Base-by-base conservation (phyloP, 2,329 filamentous ascomycete species). In the Cylindrodendrum hubeiense region DNA sequence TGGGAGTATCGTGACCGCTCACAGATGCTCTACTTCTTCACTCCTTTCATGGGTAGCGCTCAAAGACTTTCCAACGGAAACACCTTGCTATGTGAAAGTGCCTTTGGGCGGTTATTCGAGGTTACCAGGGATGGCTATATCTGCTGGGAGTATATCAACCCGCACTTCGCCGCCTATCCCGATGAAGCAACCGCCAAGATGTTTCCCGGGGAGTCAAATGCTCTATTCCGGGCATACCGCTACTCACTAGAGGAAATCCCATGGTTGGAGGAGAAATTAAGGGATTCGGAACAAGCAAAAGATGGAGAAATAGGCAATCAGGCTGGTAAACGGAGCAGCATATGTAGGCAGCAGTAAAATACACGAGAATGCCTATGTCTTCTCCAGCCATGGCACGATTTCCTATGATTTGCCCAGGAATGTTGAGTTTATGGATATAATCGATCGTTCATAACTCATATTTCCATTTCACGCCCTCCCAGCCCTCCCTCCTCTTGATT, bases 101-200 rank as follows among this genome's bases (percentile, higher is more conserved):
- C 56, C 0, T 77, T 77, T 54, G 74, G 75, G 0, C 49, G 74
- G 0, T 1, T 76, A 1, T 77, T 77, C 55, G 75, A 77, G 24
- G 75, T 77, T 3, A 76, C 74, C 0, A 19, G 17, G 2, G 67
- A 76, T 3, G 71, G 72, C 1, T 67, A 73, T 33, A 66, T 77
- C 8, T 77, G 75, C 54, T 77, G 74, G 75, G 75, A 77, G 52
- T 77, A 70, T 15, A 30, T 76, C 39, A 77, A 77, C 60, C 72
- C 75, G 1, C 69, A 75, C 4, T 77, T 77, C 62, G 67, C 73
- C 2, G 28, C 54, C 0, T 77, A 77, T 46, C 68, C 69, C 0
- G 75, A 77, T 21, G 33, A 67, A 6, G 67, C 33, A 3, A 76
- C 75, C 7, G 65, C 69, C 0, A 68, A 58, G 8, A 69, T 77